A percentile compares a stretch with the other conserved stretches of the same genome.
phyloP scores from a whole-genome alignment of 2,329 filamentous ascomycete genomes.

The Fusarium sacchari region DNA sequence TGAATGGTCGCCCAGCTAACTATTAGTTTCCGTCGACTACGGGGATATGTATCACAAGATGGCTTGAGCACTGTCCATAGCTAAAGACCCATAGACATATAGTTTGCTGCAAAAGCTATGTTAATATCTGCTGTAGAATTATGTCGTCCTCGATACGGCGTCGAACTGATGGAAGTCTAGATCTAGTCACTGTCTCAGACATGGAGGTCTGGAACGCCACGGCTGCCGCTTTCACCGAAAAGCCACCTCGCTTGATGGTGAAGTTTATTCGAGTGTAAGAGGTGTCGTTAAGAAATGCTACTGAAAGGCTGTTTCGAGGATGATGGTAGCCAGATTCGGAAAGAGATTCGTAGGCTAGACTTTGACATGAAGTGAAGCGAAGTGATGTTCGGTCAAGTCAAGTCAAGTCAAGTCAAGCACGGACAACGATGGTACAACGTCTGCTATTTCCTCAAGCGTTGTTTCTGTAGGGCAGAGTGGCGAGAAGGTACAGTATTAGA shows the following conservation, averaged over 20 bases:
- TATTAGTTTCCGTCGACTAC: background rate
- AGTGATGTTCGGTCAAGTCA: background rate
- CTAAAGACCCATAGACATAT: background rate
- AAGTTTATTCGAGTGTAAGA: background rate
- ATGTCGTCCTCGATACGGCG: background rate
- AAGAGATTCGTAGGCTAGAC: background rate
- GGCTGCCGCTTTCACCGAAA: background rate
- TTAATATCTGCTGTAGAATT: background rate
- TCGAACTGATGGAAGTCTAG: background rate
- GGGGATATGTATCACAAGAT: background rate
- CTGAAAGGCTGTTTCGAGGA: background rate
- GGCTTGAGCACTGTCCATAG: background rate
- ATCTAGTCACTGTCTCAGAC: conserved; percentile 17
- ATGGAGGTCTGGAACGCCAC: conserved; percentile 9
- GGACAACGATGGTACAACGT: conserved; percentile 5
- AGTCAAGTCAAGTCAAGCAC: conserved; percentile 3
- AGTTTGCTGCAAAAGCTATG: background rate
- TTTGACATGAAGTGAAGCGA: background rate
- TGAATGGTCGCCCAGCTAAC: conserved; percentile 4
- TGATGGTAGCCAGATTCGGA: background rate
- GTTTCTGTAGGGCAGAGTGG: conserved; percentile 9
- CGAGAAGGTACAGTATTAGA: background rate
- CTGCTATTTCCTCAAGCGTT: conserved; percentile 10
- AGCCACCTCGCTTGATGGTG: conserved; percentile 1
- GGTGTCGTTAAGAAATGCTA: background rate